phyloP scores from a whole-genome alignment of 2,329 filamentous ascomycete genomes.

The Trichoderma sp. region DNA sequence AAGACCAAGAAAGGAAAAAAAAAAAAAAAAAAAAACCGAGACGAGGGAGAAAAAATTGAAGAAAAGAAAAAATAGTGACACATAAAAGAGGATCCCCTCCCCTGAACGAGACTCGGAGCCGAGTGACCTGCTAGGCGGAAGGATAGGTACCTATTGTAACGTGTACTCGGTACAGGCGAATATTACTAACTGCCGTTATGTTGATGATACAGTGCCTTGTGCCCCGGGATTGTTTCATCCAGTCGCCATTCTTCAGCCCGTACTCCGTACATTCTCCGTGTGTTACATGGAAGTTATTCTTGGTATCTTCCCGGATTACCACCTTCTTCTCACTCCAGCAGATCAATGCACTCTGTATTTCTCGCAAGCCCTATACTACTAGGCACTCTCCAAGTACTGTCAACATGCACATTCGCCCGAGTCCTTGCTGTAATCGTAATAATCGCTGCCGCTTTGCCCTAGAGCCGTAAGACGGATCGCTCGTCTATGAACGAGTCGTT shows the following conservation, averaged over 20 bases:
- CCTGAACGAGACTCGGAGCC: background rate
- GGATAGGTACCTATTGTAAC: too few species aligned
- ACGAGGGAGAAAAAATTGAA: background rate
- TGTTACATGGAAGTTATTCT: too few species aligned
- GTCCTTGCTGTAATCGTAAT: background rate
- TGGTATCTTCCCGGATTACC: too few species aligned
- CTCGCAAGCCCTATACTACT: background rate
- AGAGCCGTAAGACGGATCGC: background rate
- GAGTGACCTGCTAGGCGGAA: background rate
- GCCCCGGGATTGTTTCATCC: conserved; percentile 3
- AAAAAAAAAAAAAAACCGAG: background rate
- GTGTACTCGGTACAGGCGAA: background rate
- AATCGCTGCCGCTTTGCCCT: background rate
- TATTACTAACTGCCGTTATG: too few species aligned
- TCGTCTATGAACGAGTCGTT: background rate
- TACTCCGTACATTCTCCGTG: too few species aligned
- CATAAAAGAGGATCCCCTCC: background rate
- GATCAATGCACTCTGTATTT: background rate
- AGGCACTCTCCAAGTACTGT: background rate
- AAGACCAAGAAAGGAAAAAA: background rate
- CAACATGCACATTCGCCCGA: too few species aligned
- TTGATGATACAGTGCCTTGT: background rate
- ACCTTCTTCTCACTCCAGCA: too few species aligned
- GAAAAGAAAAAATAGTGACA: background rate
- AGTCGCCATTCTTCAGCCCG: background rate